phyloP scores from a whole-genome alignment of 345 rosid genomes.

The Brassica nigra region DNA sequence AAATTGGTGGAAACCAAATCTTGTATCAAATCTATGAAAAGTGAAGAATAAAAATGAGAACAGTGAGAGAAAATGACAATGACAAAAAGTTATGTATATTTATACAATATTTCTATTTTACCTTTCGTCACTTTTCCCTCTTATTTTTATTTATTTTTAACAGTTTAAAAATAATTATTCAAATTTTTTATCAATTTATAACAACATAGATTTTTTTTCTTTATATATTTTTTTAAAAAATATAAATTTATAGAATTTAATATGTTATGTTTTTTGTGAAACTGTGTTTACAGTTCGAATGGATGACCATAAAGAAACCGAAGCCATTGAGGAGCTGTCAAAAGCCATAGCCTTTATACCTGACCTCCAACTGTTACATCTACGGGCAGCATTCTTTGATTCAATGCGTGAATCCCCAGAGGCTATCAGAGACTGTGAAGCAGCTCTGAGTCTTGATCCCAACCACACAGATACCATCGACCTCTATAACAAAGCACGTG shows the following conservation, averaged over 20 bases:
- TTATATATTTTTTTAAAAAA: too few species aligned
- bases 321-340: constrained; percentile 84
- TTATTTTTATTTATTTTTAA: too few species aligned
- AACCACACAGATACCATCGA: constrained; percentile 59
- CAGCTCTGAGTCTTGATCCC: constrained; percentile 90
- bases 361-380: constrained; percentile 89
- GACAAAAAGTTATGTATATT: too few species aligned
- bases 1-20: background rate
- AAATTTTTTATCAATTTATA: too few species aligned
- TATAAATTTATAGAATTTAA: too few species aligned
- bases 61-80: too few species aligned
- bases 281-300: constrained; percentile 57
- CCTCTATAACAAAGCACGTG: constrained; percentile 58
- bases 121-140: too few species aligned
- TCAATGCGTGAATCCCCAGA: constrained; percentile 62
- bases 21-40: background rate
- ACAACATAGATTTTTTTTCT: too few species aligned
- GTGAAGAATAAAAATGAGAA: too few species aligned
- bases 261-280: too few species aligned
- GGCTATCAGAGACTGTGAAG: constrained; percentile 83
- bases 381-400: constrained; percentile 89
- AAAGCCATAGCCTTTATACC: constrained; percentile 83
- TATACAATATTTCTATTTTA: too few species aligned
- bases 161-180: too few species aligned
- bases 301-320: constrained; percentile 93